Conservation (phyloP, 345 rosid genomes). For the Brassica rapa region DNA sequence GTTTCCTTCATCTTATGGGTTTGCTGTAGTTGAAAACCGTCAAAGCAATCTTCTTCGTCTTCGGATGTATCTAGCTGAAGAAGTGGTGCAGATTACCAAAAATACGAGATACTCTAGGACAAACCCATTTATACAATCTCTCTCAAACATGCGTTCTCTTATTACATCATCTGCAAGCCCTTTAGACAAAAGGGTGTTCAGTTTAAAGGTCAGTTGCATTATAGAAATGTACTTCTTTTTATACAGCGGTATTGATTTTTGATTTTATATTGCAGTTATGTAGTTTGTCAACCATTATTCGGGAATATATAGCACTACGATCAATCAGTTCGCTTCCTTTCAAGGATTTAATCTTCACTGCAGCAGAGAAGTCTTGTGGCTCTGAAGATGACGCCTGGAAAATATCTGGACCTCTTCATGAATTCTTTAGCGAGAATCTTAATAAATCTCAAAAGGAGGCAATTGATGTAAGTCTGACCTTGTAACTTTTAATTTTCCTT, state of each 20-base stretch:
- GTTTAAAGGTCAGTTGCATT: conserved; percentile 63
- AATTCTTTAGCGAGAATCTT: conserved; percentile 58
- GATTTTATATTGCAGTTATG: conserved; percentile 58
- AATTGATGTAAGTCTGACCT: conserved; percentile 63
- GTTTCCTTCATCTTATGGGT: conserved; percentile 69
- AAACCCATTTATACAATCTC: conserved; percentile 50
- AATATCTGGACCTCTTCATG: conserved; percentile 68
- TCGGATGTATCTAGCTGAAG: conserved; percentile 81
- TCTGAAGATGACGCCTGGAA: conserved; percentile 71
- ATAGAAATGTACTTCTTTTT: not conserved
- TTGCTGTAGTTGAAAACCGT: conserved; percentile 86
- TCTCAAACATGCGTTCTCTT: conserved; percentile 59
- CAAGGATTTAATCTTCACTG: conserved; percentile 79
- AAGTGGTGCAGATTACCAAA: conserved; percentile 49
- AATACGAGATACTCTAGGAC: conserved; percentile 39
- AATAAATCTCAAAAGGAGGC: conserved; percentile 85
- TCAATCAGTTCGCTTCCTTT: conserved; percentile 82
- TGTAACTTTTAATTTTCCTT: not conserved
- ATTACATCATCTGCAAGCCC: conserved; percentile 56
- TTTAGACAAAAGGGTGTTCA: conserved; percentile 58
- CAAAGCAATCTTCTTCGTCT: conserved; percentile 64
- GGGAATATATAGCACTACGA: conserved; percentile 80
- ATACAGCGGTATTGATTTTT: not conserved
- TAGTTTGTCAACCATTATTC: conserved; percentile 85
- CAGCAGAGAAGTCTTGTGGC: conserved; percentile 51